A percentile compares a stretch with the other conserved stretches of the same genome.
phyloP scores from a whole-genome alignment of 768 basidiomycete genomes.

The Mrakia blollopis region DNA sequence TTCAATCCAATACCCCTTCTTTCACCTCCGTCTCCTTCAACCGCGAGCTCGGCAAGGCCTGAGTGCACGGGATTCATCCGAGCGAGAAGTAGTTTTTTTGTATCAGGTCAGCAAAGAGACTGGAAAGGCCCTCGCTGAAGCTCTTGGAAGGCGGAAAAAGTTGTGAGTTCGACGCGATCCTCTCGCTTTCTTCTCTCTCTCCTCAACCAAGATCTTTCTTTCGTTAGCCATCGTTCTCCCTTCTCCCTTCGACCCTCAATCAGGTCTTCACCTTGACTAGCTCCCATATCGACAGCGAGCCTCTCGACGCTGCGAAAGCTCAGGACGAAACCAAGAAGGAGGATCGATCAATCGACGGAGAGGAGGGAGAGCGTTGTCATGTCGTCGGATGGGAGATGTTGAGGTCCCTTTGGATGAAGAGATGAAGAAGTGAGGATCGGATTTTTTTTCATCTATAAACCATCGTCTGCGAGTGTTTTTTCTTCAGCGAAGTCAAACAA shows the following conservation, averaged over 20 bases:
- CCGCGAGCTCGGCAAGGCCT: no score
- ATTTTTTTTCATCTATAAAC: no score
- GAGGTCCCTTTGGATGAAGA: not conserved
- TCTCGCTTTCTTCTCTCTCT: not conserved
- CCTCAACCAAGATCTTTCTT: no score
- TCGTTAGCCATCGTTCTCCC: not conserved
- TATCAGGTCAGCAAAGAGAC: not conserved
- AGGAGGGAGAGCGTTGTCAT: not conserved
- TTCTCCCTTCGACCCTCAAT: not conserved
- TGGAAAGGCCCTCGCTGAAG: not conserved
- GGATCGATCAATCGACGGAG: not conserved
- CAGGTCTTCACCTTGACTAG: not conserved
- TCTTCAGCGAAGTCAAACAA: not conserved
- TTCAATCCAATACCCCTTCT: no score
- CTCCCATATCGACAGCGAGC: not conserved
- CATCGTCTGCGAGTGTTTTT: no score
- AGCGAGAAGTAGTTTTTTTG: no score
- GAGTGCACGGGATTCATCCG: no score
- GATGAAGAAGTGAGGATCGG: not conserved
- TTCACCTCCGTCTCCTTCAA: no score
- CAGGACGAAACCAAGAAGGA: not conserved
- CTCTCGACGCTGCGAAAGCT: not conserved
- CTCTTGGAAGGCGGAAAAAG: not conserved
- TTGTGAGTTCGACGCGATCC: not conserved
- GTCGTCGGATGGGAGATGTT: not conserved